Conservation (phyloP, 495 filamentous ascomycete genomes). For the Penicillium manginii region DNA sequence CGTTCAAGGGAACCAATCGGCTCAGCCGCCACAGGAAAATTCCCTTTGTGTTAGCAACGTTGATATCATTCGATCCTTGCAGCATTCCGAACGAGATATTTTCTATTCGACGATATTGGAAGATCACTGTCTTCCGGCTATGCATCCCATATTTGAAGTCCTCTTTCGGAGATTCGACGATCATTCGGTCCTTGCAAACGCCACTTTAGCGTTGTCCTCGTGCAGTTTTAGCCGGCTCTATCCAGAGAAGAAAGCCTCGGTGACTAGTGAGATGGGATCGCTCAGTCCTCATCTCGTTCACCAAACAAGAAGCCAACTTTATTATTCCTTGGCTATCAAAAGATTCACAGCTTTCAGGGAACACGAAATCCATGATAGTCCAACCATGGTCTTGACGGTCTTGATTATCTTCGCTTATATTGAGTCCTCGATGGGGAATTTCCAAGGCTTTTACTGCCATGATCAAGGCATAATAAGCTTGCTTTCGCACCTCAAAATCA, state of each 20-base stretch:
- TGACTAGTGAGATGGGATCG: conserved; percentile 11
- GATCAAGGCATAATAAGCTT: conserved; percentile 22
- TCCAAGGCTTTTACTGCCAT: conserved; percentile 32
- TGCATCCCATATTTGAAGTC: conserved; percentile 27
- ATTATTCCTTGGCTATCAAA: conserved; percentile 31
- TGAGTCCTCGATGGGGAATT: conserved; percentile 35
- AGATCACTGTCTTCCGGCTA: conserved; percentile 26
- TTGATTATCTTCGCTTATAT: conserved; percentile 33
- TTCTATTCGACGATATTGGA: conserved; percentile 37
- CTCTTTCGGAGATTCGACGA: neutral
- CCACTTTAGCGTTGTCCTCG: conserved; percentile 30
- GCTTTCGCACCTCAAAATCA: conserved; percentile 6
- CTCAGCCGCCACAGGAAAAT: neutral
- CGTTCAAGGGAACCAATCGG: neutral
- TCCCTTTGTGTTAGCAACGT: conserved; percentile 5
- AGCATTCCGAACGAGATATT: conserved; percentile 30
- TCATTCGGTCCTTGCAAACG: conserved; percentile 19
- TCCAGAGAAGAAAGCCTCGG: conserved; percentile 15
- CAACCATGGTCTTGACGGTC: conserved; percentile 14
- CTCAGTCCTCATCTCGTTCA: conserved; percentile 26
- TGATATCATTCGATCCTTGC: conserved; percentile 23
- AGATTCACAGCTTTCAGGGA: conserved; percentile 15
- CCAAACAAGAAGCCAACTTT: conserved; percentile 31
- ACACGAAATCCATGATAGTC: conserved; percentile 9
- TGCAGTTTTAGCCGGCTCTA: conserved; percentile 31